Conservation (phyloP, 108 stramenopile species). For the Nitzschia sp. region DNA sequence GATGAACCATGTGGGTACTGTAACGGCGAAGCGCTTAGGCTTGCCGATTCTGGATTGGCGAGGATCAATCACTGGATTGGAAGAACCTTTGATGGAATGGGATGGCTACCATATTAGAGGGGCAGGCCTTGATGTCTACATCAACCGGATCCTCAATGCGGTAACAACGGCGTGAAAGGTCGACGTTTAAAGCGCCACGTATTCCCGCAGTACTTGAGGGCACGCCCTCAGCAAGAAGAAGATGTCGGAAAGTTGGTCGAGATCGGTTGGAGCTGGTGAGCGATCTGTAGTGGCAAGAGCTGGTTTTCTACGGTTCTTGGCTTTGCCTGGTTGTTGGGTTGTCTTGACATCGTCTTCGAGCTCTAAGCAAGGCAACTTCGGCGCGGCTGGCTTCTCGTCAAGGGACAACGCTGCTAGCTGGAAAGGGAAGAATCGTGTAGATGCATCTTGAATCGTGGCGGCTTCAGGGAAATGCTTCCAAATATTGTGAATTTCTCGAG, state of each 20-base stretch:
- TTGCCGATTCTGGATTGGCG: not conserved
- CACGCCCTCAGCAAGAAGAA: slow-evolving; percentile 5
- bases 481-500: not conserved
- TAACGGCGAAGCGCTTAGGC: not conserved
- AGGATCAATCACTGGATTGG: not conserved
- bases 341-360: too few relatives aligned
- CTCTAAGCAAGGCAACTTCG: too few relatives aligned
- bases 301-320: not conserved
- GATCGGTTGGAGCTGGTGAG: not conserved
- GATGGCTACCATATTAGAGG: not conserved
- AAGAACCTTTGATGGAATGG: not conserved
- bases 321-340: too few relatives aligned
- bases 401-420: not conserved
- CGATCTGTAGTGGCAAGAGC: not conserved
- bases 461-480: slow-evolving; percentile 14
- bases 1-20: not conserved
- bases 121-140: not conserved
- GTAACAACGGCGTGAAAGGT: not conserved
- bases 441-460: not conserved
- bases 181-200: not conserved
- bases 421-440: not conserved
- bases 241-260: not conserved
- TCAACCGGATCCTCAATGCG: not conserved
- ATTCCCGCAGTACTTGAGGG: not conserved
- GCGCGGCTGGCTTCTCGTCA: too few relatives aligned